Percentiles rank a stretch among this genome's conserved stretches.
phyloP scores from a whole-genome alignment of 2,329 filamentous ascomycete genomes.

The Trichoderma asperellum region DNA sequence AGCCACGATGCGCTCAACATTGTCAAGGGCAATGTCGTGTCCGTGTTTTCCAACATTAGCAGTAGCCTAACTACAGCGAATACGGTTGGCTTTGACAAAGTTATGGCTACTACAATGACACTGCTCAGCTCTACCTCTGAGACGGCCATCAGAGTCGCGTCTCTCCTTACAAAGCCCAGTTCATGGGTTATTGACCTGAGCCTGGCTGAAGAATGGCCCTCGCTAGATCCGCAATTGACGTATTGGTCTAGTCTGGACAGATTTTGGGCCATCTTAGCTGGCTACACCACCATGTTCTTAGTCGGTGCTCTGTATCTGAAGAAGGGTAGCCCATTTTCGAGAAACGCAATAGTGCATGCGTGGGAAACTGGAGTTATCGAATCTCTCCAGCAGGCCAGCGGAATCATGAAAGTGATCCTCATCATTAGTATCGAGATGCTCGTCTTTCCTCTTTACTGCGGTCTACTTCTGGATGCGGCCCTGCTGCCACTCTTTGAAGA shows the following conservation, averaged over 20 bases:
- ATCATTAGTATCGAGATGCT: slow-evolving; percentile 99
- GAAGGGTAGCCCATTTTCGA: slow-evolving; percentile 69
- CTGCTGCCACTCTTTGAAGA: slow-evolving; percentile 86
- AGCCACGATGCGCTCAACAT: slow-evolving; percentile 71
- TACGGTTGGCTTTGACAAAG: slow-evolving; percentile 46
- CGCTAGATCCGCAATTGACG: slow-evolving; percentile 62
- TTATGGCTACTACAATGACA: slow-evolving; percentile 24
- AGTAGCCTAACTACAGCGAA: slow-evolving; percentile 49
- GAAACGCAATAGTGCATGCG: slow-evolving; percentile 57
- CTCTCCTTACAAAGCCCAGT: slow-evolving; percentile 50
- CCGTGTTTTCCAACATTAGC: slow-evolving; percentile 47
- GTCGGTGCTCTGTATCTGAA: slow-evolving; percentile 79
- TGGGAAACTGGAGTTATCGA: slow-evolving; percentile 82
- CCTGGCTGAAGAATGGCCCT: slow-evolving; percentile 43
- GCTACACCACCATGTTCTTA: slow-evolving; percentile 77
- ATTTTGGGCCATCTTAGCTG: slow-evolving; percentile 73
- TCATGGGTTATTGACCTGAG: slow-evolving; percentile 64
- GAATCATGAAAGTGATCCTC: slow-evolving; percentile 95
- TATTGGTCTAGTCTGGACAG: slow-evolving; percentile 70
- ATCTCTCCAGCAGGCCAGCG: slow-evolving; percentile 86
- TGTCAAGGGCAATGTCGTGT: slow-evolving; percentile 58
- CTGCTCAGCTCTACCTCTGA: slow-evolving; percentile 29
- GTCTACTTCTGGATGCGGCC: slow-evolving; percentile 84
- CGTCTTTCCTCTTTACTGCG: slow-evolving; percentile 93
- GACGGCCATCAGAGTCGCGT: slow-evolving; percentile 32